Conservation (phyloP, 164 flowering plant species). For the Piper longum region DNA sequence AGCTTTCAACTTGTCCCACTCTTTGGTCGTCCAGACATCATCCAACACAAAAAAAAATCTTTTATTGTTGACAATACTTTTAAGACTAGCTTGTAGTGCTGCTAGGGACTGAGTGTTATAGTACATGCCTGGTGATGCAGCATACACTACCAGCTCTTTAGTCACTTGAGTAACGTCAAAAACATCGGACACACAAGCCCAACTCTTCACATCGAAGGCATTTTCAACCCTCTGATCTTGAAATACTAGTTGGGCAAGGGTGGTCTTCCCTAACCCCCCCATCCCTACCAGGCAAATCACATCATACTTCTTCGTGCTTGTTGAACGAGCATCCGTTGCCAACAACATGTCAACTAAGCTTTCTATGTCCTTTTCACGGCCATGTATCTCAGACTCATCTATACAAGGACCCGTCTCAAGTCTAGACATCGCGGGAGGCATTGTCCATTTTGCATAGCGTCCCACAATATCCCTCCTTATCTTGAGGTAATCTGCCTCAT, state of each 20-base stretch:
- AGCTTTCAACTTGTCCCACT: not conserved
- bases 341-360: not conserved
- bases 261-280: conserved; percentile 5
- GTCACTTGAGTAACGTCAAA: not conserved
- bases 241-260: conserved; percentile 4
- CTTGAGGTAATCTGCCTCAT: not conserved
- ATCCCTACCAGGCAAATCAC: conserved; percentile 1
- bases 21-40: conserved; percentile 4
- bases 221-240: conserved; percentile 1
- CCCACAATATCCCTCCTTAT: not conserved
- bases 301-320: not conserved
- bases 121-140: not conserved
- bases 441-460: too few relatives aligned
- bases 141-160: conserved; percentile 1
- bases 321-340: not conserved
- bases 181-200: conserved; percentile 5
- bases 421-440: not conserved
- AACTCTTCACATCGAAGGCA: not conserved
- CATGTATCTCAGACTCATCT: not conserved
- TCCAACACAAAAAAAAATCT: conserved; percentile 2
- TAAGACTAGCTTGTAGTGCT: not conserved
- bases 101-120: not conserved
- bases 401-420: not conserved
- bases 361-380: not conserved
- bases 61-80: not conserved